Base-by-base conservation (phyloP, 2,329 filamentous ascomycete genomes). In the Elsinoe fawcettii region DNA sequence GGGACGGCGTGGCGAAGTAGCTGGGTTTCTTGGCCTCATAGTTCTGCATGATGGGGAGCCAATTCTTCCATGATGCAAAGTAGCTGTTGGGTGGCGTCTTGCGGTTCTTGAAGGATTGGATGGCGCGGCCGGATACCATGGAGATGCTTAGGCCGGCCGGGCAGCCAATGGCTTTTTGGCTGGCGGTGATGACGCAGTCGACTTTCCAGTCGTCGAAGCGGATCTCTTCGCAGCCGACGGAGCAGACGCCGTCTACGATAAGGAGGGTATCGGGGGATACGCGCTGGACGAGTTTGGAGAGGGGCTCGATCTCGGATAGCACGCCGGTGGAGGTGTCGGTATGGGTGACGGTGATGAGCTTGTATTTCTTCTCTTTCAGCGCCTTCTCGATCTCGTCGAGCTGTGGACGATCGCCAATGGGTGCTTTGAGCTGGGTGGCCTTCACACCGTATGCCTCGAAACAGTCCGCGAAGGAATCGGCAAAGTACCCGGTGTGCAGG, bases 261-360 rank as follows among this genome's bases (percentile, higher is more conserved):
- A 99, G 76, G 57, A 99, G 79, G 1, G 93, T 99, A 55, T 96
- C 85, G 0, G 93, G 93, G 61, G 90, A 95, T 62, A 96, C 88
- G 55, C 81, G 81, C 71, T 87, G 87, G 54, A 97, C 88, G 51
- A 95, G 77, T 68, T 91, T 87, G 32, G 90, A 84, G 58, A 99
- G 77, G 58, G 84, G 78, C 78, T 95, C 86, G 66, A 97, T 82
- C 71, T 97, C 91, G 68, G 88, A 95, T 51, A 99, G 77, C 23
- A 99, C 93, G 64, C 93, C 93, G 36, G 93, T 99, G 3, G 91
- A 96, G 22, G 93, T 99, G 70, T 99, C 93, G 61, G 96, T 92
- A 71, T 99, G 93, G 9, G 93, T 99, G 63, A 97, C 87, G 41
- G 92, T 97, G 67, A 99, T 75, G 61, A 92, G 72, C 81, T 97